A percentile compares a stretch with the other conserved stretches of the same genome.
phyloP scores from a whole-genome alignment of 805 yeast species.

The Lachancea meyersii region DNA sequence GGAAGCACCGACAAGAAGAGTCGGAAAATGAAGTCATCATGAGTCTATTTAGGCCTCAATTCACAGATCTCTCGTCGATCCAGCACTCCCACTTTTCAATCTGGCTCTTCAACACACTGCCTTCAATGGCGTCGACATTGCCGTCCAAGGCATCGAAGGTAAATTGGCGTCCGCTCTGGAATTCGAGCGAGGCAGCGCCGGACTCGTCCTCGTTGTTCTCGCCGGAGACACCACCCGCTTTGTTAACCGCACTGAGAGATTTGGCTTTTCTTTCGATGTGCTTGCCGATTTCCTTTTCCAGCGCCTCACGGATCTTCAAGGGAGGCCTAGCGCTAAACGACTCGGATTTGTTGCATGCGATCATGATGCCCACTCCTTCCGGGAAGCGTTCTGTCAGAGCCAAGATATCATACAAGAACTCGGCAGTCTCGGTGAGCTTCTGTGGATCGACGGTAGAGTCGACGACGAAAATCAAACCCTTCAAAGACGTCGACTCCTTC shows the following conservation, averaged over 20 bases:
- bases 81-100: conserved; percentile 64
- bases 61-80: conserved; percentile 70
- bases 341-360: conserved; percentile 84
- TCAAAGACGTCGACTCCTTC: conserved; percentile 39
- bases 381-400: conserved; percentile 53
- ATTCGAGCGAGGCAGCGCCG: conserved; percentile 12
- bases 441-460: conserved; percentile 60
- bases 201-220: conserved; percentile 25
- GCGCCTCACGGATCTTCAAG: conserved; percentile 46
- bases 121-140: conserved; percentile 61
- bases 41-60: conserved; percentile 23
- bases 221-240: conserved; percentile 26
- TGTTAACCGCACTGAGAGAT: conserved; percentile 34
- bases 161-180: conserved; percentile 38
- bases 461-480: conserved; percentile 69
- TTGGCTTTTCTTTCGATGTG: conserved; percentile 41
- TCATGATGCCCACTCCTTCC: conserved; percentile 64
- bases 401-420: conserved; percentile 53
- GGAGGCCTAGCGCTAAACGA: conserved; percentile 76
- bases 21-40: neutral
- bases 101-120: conserved; percentile 59
- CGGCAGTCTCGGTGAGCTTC: conserved; percentile 48
- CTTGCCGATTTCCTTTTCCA: conserved; percentile 60
- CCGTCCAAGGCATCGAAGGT: conserved; percentile 67
- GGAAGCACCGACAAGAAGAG: neutral